Conservation (phyloP, 73 alveolate genomes). For the Paramecium sonneborni region DNA sequence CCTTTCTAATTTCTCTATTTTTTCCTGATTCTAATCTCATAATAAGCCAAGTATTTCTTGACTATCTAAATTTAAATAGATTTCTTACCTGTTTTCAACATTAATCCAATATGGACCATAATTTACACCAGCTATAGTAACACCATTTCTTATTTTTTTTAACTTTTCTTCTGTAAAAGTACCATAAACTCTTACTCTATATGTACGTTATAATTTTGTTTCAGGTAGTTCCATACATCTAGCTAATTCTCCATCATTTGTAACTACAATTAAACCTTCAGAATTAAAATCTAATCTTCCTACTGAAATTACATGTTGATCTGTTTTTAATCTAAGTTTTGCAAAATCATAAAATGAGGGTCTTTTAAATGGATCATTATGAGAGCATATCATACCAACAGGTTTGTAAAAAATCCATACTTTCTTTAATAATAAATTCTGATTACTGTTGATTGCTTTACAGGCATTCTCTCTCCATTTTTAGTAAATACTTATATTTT, state of each 20-base stretch:
- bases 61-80: neutral
- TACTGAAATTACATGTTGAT: conserved; percentile 65
- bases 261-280: conserved; percentile 82
- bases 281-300: conserved; percentile 85
- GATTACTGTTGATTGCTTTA: conserved; percentile 39
- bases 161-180: conserved; percentile 72
- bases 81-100: conserved; percentile 68
- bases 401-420: conserved; percentile 74
- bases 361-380: conserved; percentile 69
- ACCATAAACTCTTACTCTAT: conserved; percentile 89
- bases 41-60: conserved; percentile 83
- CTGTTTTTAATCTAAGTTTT: neutral
- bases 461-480: conserved; percentile 69
- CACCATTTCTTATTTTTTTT: conserved; percentile 74
- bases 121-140: conserved; percentile 69
- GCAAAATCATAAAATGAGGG: conserved; percentile 51
- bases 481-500: conserved; percentile 73
- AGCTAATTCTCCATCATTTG: conserved; percentile 86
- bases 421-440: conserved; percentile 13
- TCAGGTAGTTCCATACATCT: conserved; percentile 81
- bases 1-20: conserved; percentile 87
- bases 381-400: conserved; percentile 69
- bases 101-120: conserved; percentile 84
- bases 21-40: conserved; percentile 77
- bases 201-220: conserved; percentile 72